Conservation (phyloP, 2,329 filamentous ascomycete species). For the Coniochaeta sp. region DNA sequence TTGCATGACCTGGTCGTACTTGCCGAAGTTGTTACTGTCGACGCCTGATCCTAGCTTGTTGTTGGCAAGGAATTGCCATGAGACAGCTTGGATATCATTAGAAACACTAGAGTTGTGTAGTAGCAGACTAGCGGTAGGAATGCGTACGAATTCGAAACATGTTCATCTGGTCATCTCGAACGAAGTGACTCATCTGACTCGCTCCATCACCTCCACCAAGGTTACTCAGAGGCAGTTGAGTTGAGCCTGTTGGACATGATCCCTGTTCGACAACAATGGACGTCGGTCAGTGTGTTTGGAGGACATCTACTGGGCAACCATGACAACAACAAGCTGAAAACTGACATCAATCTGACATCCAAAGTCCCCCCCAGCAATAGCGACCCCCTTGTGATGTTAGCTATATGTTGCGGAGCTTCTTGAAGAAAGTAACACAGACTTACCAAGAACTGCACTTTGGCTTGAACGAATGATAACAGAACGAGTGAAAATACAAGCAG, state of each 20-base stretch:
- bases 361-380: conserved; percentile 40
- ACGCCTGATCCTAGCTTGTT: conserved; percentile 42
- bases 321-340: not conserved
- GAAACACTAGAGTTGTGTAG: not conserved
- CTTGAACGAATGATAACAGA: conserved; percentile 1
- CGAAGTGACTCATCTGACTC: conserved; percentile 51
- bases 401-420: not conserved
- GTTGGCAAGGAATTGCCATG: conserved; percentile 54
- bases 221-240: conserved; percentile 25
- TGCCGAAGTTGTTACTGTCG: conserved; percentile 36
- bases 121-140: not conserved
- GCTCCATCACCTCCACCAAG: conserved; percentile 28
- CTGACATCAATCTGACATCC: conserved; percentile 37
- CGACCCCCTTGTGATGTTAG: conserved; percentile 25
- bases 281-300: not conserved
- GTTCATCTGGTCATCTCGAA: conserved; percentile 42
- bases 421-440: not conserved
- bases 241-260: conserved; percentile 26
- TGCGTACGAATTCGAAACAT: conserved; percentile 36
- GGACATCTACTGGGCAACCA: too few species aligned
- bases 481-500: not conserved
- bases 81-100: conserved; percentile 27
- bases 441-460: conserved; percentile 8
- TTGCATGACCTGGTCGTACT: conserved; percentile 49
- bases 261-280: conserved; percentile 18